Evolutionary conservation across 148 eudicot genomes (phyloP).

Genomic region (Euryodendron excelsum): DNA sequence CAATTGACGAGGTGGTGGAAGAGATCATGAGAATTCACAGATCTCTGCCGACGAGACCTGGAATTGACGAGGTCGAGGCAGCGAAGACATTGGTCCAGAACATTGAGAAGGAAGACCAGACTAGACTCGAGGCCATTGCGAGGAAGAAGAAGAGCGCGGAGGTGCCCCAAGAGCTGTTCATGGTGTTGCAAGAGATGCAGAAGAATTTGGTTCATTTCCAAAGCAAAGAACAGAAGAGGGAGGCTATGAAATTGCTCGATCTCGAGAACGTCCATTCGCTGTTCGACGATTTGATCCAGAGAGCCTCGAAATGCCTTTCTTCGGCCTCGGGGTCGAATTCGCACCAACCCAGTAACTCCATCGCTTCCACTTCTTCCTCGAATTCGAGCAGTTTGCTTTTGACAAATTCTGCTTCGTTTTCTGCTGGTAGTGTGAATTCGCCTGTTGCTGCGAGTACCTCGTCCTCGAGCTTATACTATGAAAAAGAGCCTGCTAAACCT

Average conservation of each 20-base stretch:
- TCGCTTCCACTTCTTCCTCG: conserved; percentile 3
- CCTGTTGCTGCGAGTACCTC: not conserved
- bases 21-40: conserved; percentile 60
- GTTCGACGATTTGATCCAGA: conserved; percentile 80
- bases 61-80: conserved; percentile 66
- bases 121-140: conserved; percentile 53
- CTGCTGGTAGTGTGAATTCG: conserved; percentile 6
- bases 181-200: conserved; percentile 65
- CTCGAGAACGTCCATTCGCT: conserved; percentile 54
- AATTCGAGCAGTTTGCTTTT: conserved; percentile 10
- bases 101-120: conserved; percentile 57
- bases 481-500: conserved; percentile 36
- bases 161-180: conserved; percentile 62
- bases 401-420: conserved; percentile 17
- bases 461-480: conserved; percentile 29
- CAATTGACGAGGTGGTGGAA: conserved; percentile 56
- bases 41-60: conserved; percentile 58
- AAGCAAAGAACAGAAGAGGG: conserved; percentile 62
- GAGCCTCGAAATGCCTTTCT: conserved; percentile 59
- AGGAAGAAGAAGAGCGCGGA: conserved; percentile 34
- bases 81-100: conserved; percentile 54
- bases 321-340: not conserved
- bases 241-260: conserved; percentile 60
- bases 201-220: conserved; percentile 41
- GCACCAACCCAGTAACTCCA: conserved; percentile 5